These are phyloP conservation scores for Ophiostoma sp. DNA, from an alignment of 2,329 filamentous ascomycete species.

Conservation along the genomic window DNA sequence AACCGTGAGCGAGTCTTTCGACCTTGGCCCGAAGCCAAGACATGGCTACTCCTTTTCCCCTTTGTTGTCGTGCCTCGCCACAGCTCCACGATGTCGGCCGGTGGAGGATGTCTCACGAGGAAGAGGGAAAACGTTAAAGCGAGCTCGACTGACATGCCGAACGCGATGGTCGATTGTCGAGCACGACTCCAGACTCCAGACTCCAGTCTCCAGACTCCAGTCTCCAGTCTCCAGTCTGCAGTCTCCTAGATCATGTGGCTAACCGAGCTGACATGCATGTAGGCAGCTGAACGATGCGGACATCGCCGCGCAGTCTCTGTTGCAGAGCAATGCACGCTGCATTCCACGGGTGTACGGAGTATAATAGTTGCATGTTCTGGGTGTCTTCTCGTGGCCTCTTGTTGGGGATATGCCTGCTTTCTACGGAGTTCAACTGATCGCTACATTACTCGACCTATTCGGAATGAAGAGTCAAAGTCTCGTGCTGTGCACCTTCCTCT, in stretches of 20 bases:
- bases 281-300: slow-evolving; percentile 3
- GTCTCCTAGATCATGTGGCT: neutral
- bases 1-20: neutral
- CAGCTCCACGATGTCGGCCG: neutral
- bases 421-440: neutral
- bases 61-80: slow-evolving; percentile 4
- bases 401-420: neutral
- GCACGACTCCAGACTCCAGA: neutral
- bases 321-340: neutral
- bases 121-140: neutral
- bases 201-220: no score
- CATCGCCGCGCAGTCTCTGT: neutral
- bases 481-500: neutral
- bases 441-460: neutral
- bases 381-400: neutral
- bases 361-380: neutral
- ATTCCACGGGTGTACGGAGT: neutral
- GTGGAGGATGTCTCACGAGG: slow-evolving; percentile 6
- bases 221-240: no score
- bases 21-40: neutral
- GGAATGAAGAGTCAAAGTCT: neutral
- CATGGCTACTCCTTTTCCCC: neutral
- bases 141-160: neutral
- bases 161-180: neutral
- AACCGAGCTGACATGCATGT: neutral